These are phyloP conservation scores for Alternaria arborescens DNA, from an alignment of 2,329 filamentous ascomycete genomes.

Conservation along the genomic window DNA sequence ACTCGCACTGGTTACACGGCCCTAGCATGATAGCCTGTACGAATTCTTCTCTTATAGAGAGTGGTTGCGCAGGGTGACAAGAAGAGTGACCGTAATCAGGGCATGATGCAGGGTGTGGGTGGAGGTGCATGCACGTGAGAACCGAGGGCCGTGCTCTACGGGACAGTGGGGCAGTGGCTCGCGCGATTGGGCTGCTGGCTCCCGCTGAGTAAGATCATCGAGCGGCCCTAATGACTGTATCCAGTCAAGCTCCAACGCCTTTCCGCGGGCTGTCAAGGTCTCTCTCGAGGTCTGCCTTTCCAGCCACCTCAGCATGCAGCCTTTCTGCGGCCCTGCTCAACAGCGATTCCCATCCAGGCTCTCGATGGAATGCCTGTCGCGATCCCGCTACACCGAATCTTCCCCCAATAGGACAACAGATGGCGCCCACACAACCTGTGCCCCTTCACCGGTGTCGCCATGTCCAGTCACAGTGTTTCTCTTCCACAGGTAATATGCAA, in stretches of 20 bases:
- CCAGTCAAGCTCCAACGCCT: slow-evolving; percentile 10
- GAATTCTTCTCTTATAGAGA: not conserved
- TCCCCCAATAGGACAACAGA: slow-evolving; percentile 33
- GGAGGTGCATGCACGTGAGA: slow-evolving; percentile 20
- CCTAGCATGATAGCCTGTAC: not conserved
- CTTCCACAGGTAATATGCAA: slow-evolving; percentile 23
- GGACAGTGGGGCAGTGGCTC: slow-evolving; percentile 17
- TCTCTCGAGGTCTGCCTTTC: slow-evolving; percentile 15
- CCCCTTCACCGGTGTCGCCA: slow-evolving; percentile 29
- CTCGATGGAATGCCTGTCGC: slow-evolving; percentile 12
- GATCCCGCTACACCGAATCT: slow-evolving; percentile 19
- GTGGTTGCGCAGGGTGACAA: slow-evolving; percentile 16
- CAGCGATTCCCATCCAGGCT: slow-evolving; percentile 16
- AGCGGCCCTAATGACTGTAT: slow-evolving; percentile 13
- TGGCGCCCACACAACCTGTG: slow-evolving; percentile 20
- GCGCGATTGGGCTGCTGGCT: slow-evolving; percentile 16
- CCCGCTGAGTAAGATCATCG: slow-evolving; percentile 29
- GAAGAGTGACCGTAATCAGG: slow-evolving; percentile 8
- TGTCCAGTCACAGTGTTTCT: slow-evolving; percentile 25
- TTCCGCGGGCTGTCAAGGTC: not conserved
- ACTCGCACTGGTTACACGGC: slow-evolving; percentile 5
- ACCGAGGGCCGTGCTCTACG: slow-evolving; percentile 12
- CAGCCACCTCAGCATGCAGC: slow-evolving; percentile 28
- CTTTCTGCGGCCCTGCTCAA: slow-evolving; percentile 25
- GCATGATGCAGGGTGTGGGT: slow-evolving; percentile 6